Percentiles rank a stretch among this genome's conserved stretches.
phyloP scores from a whole-genome alignment of 202 grass and related monocot genomes.

The Zizania palustris region DNA sequence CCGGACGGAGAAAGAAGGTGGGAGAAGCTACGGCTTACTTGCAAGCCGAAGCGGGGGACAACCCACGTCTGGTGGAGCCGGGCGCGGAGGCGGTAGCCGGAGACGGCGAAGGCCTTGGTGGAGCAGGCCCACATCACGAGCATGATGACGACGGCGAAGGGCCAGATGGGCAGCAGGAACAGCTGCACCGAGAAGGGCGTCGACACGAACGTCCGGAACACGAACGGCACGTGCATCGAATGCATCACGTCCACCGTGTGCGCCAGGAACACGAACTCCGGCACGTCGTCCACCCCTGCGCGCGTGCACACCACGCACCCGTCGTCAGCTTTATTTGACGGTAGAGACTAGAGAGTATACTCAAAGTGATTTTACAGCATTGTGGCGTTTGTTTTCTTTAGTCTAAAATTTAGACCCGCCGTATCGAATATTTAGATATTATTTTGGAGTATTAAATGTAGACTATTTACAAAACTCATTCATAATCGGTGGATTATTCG shows the following conservation, averaged over 20 bases:
- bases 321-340: no score
- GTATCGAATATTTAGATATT: no score
- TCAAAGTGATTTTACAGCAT: no score
- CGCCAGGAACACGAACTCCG: constrained; percentile 80
- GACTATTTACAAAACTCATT: no score
- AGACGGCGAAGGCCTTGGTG: constrained; percentile 81
- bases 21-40: constrained; percentile 44
- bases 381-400: no score
- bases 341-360: no score
- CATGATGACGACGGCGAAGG: constrained; percentile 56
- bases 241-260: constrained; percentile 75
- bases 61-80: constrained; percentile 67
- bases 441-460: no score
- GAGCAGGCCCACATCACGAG: constrained; percentile 69
- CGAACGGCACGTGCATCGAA: constrained; percentile 73
- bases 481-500: no score
- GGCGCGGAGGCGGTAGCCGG: constrained; percentile 60
- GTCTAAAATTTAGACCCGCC: no score
- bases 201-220: constrained; percentile 56
- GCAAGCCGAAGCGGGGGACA: constrained; percentile 77
- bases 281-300: constrained; percentile 54
- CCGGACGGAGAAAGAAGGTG: no score
- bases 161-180: constrained; percentile 56
- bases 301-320: no score
- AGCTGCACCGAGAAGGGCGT: constrained; percentile 48